Base-by-base conservation (phyloP, 1,139 yeast genomes). In the Candida sp. region DNA sequence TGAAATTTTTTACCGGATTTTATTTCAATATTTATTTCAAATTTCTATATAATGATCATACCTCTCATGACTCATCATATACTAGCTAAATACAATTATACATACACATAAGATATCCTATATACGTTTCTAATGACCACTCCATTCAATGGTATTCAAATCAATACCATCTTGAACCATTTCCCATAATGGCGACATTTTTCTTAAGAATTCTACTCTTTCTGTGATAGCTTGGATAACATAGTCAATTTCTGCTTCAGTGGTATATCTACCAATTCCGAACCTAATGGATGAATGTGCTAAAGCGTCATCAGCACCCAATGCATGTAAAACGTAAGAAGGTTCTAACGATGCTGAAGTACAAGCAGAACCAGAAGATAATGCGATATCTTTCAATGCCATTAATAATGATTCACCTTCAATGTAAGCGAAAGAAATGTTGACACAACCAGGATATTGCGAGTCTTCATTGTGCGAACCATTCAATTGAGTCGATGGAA, bases 81-180 rank as follows among this genome's bases (percentile, higher is more conserved):
- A 12, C 19, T 32, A 32, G 19, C 34, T 32, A 32, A 11, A 32
- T 32, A 32, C 34, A 32, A 25, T 11, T 7, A 32, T 11, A 32
- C 34, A 25, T 25, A 25, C 29, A 25, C 29, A 11, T 25, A 32
- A 32, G 34, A n/a, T 9, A n/a, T 12, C 2, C 2, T 12, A 5
- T 12, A 32, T n/a, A 32, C 34, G 11, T 32, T 12, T 12, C 11
- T 32, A 32, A 68, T 91, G 98, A 50, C 96, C 97, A 46, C 96
- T 87, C 99, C 99, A 93, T 70, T 93, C 96, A 58, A 93, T 93
- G 38, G 95, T 78, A 58, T 86, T 79, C 64, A 95, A 77, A 61
- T 93, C 99, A 60, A 93, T 91, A 52, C 99, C 99, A 54, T 93
- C 99, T 68, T 93, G 97, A 44, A 89, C 97, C 98, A 93, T 91